Evolutionary conservation across 108 stramenopile genomes (phyloP), one percentile per base, ranked within the genome.

Genomic region (Cyclotella cryptica): DNA sequence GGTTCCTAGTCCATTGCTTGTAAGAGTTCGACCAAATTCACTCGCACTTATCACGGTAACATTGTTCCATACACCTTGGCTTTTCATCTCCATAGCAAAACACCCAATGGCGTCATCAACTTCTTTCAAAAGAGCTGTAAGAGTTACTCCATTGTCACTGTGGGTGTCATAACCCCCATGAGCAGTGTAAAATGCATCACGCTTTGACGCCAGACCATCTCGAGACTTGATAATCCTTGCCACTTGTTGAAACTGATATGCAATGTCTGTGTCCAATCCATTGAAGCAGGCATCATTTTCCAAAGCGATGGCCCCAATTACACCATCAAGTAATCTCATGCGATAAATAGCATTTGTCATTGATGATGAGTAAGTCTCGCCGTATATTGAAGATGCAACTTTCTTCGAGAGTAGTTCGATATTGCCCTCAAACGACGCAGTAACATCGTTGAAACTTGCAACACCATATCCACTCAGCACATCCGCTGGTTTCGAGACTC

Each of bases 101-200:
- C 78, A 71, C 13, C 72, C 54, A 35, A 84, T 51, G 3, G 78
- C 77, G 30, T 78, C 59, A 53, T 84, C 72, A 22, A 84, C 45
- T 27, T 65, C 58, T 40, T 57, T 69, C 13, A 84, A 40, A 24
- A 62, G 65, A 19, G 28, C 22, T 35, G 42, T 41, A 10, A 85
- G 53, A 18, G 27, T 66, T 19, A 53, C 41, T 30, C 40, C 47
- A 61, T 51, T 65, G 35, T 80, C 66, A 51, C 15, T 41, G 45
- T 85, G 84, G 28, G 75, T 80, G 39, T 85, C 84, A 55, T 57
- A 80, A 39, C 84, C 84, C 7, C 72, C 79, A 27, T 55, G n/a
- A 0, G 71, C 27, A 13, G 71, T 69, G 44, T 71, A 80, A 47
- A 85, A 85, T 1, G 44, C 72, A 55, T 80, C 79, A 8, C 84